These are phyloP conservation scores for Rhynchosporium graminicola DNA, from an alignment of 2,329 filamentous ascomycete genomes.

Conservation along the genomic window DNA sequence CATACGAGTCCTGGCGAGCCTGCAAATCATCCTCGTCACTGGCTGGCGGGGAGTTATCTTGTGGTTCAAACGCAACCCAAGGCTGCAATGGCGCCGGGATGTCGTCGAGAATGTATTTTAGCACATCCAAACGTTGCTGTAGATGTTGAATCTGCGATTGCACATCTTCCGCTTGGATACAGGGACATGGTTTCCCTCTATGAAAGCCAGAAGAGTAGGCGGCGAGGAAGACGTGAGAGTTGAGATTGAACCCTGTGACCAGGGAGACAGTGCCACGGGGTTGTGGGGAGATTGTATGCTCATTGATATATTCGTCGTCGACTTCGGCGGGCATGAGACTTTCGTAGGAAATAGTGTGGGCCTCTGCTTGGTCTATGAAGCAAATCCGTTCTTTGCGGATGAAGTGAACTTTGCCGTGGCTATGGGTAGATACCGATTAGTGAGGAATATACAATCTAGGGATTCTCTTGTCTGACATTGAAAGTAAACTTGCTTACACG, in stretches of 20 bases:
- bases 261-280: background rate
- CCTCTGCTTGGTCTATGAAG: background rate
- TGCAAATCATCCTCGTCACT: background rate
- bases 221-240: background rate
- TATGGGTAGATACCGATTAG: background rate
- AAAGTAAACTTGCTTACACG: background rate
- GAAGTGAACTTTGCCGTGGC: background rate
- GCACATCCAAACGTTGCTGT: background rate
- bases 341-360: background rate
- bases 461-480: background rate
- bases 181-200: background rate
- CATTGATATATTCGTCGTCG: conserved; percentile 1
- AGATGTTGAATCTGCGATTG: background rate
- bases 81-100: background rate
- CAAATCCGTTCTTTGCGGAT: background rate
- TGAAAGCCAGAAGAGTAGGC: background rate
- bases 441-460: background rate
- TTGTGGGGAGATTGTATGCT: background rate
- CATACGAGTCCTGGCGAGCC: background rate
- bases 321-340: background rate
- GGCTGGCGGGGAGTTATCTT: background rate
- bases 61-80: background rate
- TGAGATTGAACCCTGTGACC: background rate
- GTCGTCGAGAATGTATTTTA: conserved; percentile 1
- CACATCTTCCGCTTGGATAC: background rate